Base-by-base conservation (phyloP, 2,329 filamentous ascomycete species). In the Shiraia sp. region DNA sequence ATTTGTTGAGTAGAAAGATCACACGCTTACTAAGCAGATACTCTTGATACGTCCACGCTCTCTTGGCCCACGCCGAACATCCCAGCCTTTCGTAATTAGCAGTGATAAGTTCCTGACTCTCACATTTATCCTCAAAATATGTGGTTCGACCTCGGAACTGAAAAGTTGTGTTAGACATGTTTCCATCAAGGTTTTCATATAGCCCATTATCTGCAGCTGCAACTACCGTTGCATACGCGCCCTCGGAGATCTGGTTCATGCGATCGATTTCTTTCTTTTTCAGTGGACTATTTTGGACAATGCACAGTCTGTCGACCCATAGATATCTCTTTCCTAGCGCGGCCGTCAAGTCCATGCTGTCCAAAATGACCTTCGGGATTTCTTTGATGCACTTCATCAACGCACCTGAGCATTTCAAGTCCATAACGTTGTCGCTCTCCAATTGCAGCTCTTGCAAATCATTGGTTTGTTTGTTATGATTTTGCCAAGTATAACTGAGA, bases 41-140 rank as follows among this genome's bases (percentile, higher is more conserved):
- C 29, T 47, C 40, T 22, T 47, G 44, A 23, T 40, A 43, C 1
- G 44, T 47, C 44, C 35, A 47, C 2, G 30, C 34, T 29, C 40
- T 24, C 13, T n/a, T 32, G 4, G 29, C 29, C 29, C 29, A 32
- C 6, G 9, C 2, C n/a, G 29, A 32, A 8, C 14, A 6, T 2
- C n/a, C 14, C 6, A 32, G 14, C 7, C 3, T 7, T 9, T 6
- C n/a, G 15, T 32, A 32, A 12, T 16, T 13, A 8, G n/a, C 29
- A 30, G n/a, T 30, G n/a, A 30, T 30, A 14, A 30, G n/a, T n/a
- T 6, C 3, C 13, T 14, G 13, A 30, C 28, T 9, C 13, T 30
- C 7, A 13, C 10, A 13, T 30, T 14, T 14, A 13, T 14, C 9
- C 28, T 30, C 28, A 16, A 10, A 15, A 13, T 6, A 17, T 13